Conservation (phyloP, 2,329 filamentous ascomycete genomes). For the Emmonsiellopsis sp. region DNA sequence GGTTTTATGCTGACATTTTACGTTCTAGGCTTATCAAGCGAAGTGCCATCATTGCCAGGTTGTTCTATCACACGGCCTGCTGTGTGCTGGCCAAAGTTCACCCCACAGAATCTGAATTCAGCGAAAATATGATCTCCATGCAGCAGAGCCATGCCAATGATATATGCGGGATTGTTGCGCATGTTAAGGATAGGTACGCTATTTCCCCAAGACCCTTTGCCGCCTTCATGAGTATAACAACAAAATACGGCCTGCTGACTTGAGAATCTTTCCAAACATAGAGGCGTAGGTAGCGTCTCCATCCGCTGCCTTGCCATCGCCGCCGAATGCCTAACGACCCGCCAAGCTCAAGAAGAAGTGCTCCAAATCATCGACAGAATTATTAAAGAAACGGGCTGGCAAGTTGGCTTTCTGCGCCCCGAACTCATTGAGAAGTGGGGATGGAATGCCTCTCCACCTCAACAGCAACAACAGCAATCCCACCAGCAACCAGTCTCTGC, state of each 20-base stretch:
- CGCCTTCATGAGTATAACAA: not conserved
- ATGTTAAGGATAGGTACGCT: slow-evolving; percentile 62
- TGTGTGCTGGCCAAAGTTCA: slow-evolving; percentile 72
- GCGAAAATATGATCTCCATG: slow-evolving; percentile 59
- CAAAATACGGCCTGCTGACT: not conserved
- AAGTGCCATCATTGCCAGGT: slow-evolving; percentile 67
- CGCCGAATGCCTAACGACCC: slow-evolving; percentile 59
- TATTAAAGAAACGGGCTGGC: slow-evolving; percentile 68
- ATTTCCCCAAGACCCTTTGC: not conserved
- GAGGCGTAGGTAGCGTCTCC: slow-evolving; percentile 67
- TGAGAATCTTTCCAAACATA: slow-evolving; percentile 13
- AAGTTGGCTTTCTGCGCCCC: slow-evolving; percentile 59
- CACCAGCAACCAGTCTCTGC: slow-evolving; percentile 16
- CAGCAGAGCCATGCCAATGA: slow-evolving; percentile 69
- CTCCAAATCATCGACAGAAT: slow-evolving; percentile 68
- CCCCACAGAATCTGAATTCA: slow-evolving; percentile 53
- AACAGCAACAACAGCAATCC: slow-evolving; percentile 26
- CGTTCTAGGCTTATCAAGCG: slow-evolving; percentile 65
- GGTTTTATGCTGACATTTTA: not conserved
- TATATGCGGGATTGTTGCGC: slow-evolving; percentile 81
- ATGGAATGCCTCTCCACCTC: slow-evolving; percentile 44
- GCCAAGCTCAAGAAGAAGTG: slow-evolving; percentile 70
- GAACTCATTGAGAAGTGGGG: slow-evolving; percentile 72
- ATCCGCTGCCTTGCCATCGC: slow-evolving; percentile 72
- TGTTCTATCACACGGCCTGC: slow-evolving; percentile 85